These are phyloP conservation scores for Cladosporium sp. DNA, from an alignment of 2,329 filamentous ascomycete species.

Conservation along the genomic window DNA sequence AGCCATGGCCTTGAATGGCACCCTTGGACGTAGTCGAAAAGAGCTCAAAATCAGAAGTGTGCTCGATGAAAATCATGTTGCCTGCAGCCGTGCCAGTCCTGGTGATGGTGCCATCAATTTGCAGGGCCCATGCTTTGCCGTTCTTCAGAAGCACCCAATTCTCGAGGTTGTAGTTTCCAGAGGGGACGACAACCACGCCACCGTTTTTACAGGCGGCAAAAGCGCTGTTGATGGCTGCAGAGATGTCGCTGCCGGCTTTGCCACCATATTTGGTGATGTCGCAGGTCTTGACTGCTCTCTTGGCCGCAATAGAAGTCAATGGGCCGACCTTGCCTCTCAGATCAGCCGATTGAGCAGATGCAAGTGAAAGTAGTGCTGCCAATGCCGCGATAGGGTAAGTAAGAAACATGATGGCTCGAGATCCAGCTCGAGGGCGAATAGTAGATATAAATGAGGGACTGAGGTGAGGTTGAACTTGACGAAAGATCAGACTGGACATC, in stretches of 20 bases:
- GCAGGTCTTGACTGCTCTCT: conserved; percentile 52
- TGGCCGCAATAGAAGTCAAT: conserved; percentile 43
- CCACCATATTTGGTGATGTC: conserved; percentile 56
- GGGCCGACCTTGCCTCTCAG: conserved; percentile 49
- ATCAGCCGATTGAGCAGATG: conserved; percentile 38
- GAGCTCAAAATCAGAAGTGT: conserved; percentile 54
- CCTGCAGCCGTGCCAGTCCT: conserved; percentile 52
- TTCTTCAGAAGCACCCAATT: conserved; percentile 52
- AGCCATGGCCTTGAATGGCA: conserved; percentile 56
- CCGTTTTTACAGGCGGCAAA: conserved; percentile 54
- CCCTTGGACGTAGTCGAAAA: conserved; percentile 55
- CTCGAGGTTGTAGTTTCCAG: conserved; percentile 51
- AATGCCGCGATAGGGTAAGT: conserved; percentile 18
- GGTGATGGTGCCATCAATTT: conserved; percentile 56
- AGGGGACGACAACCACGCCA: conserved; percentile 52
- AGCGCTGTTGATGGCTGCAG: conserved; percentile 49
- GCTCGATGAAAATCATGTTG: conserved; percentile 56
- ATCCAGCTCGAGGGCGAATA: background rate
- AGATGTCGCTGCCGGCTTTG: conserved; percentile 54
- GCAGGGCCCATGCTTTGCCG: conserved; percentile 52
- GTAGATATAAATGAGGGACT: conserved; percentile 12
- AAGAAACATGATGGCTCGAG: conserved; percentile 16
- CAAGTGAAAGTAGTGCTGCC: conserved; percentile 29
- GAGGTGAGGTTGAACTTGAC: background rate
- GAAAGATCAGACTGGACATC: background rate